Base-by-base conservation (phyloP, 257 asterid species). In the Salvia miltiorrhiza region DNA sequence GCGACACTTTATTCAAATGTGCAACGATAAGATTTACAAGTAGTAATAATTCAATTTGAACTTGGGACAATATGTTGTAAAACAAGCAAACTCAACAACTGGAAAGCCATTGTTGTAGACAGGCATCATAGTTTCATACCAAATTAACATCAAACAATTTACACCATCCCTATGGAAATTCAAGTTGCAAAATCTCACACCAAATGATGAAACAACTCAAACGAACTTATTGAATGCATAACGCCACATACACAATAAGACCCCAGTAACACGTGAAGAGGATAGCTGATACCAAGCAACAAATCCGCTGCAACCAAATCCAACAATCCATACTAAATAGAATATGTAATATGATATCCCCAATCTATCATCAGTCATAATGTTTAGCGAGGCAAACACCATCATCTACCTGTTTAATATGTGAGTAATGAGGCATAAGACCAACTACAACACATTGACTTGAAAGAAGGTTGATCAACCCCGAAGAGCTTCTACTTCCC, bases 401-500 rank as follows among this genome's bases (percentile, higher is more conserved):
- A 41, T 35, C 44, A 52, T 44, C 37, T 16, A 24, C 12, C 26
- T 37, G 44, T 55, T 47, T 23, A 32, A 56, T 16, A 65, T 43
- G 44, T 24, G 44, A 63, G 14, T 12, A 11, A 28, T 57, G 41
- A 52, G 45, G 48, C 13, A 30, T 6, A 26, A 40, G 13, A 28
- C 39, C 33, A 63, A 44, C 70, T 14, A 28, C 52, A 17, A 4
- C 9, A 26, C 62, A 14, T 43, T 40, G 55, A 53, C 65, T 50
- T 47, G 28, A 44, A 56, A 56, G 21, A 9, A 20, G n/a, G 44
- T 57, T 21, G 16, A 40, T 70, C 69, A 50, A 50, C 76, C 82
- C n/a, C 84, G 60, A 12, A 90, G 97, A 49, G 84, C 79, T 79
- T 80, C 77, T 56, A 93, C 95, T 86, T 89, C 99, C 78, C 89